phyloP scores from a whole-genome alignment of 1,139 yeast species.

The Saccharomycopsis hybrid region DNA sequence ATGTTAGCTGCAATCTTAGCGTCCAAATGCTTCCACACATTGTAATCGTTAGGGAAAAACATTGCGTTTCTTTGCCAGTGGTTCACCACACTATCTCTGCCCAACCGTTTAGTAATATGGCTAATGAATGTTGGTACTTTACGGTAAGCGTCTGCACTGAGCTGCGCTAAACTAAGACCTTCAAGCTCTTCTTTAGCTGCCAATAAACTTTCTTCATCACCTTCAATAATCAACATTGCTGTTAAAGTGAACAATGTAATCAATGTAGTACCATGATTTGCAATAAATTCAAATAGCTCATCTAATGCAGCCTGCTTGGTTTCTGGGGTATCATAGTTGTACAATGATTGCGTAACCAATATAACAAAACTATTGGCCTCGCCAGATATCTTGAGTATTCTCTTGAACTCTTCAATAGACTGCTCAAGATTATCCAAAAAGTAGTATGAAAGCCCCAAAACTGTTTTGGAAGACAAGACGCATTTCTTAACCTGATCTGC shows the following conservation, averaged over 20 bases:
- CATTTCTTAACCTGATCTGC: constrained; percentile 26
- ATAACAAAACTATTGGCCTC: constrained; percentile 60
- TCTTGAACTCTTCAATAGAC: constrained; percentile 61
- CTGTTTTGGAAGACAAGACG: constrained; percentile 55
- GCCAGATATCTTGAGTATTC: constrained; percentile 48
- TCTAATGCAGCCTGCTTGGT: constrained; percentile 77
- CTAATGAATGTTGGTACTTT: constrained; percentile 56
- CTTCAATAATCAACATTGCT: constrained; percentile 67
- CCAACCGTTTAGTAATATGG: constrained; percentile 39
- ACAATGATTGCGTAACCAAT: constrained; percentile 70
- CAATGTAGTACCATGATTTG: constrained; percentile 56
- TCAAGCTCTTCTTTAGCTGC: constrained; percentile 65
- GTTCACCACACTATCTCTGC: constrained; percentile 22
- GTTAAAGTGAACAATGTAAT: constrained; percentile 69
- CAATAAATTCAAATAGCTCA: constrained; percentile 59
- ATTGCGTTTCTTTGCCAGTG: constrained; percentile 69
- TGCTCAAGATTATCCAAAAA: constrained; percentile 55
- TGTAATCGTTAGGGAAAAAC: constrained; percentile 63
- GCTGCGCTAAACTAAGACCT: constrained; percentile 40
- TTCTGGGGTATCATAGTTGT: constrained; percentile 66
- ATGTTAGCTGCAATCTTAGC: constrained; percentile 48
- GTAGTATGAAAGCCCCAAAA: constrained; percentile 63
- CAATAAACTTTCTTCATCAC: constrained; percentile 50
- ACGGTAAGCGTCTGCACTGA: constrained; percentile 44
- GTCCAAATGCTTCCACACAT: constrained; percentile 63